phyloP scores from a whole-genome alignment of 495 filamentous ascomycete species.

The Hyaloscypha hepaticicola region DNA sequence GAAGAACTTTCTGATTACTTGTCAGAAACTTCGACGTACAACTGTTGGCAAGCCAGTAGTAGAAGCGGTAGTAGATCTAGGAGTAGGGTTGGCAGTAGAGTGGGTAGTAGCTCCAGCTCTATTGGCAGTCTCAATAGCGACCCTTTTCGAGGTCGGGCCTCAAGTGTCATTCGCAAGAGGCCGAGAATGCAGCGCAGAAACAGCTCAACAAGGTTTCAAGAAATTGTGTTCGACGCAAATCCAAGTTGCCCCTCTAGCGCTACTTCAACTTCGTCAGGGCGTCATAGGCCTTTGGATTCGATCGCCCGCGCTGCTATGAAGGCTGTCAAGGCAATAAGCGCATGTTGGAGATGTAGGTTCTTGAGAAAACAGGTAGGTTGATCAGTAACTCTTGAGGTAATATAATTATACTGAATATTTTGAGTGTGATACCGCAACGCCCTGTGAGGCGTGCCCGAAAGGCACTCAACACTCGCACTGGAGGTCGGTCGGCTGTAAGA shows the following conservation, averaged over 20 bases:
- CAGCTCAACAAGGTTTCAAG: slow-evolving; percentile 9
- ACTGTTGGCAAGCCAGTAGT: neutral
- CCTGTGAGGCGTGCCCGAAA: slow-evolving; percentile 36
- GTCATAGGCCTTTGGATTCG: slow-evolving; percentile 2
- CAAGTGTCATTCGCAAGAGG: neutral
- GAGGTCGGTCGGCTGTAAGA: slow-evolving; percentile 37
- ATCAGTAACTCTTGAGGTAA: neutral
- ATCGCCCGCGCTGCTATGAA: slow-evolving; percentile 17
- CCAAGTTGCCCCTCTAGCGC: neutral
- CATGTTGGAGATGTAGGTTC: slow-evolving; percentile 40
- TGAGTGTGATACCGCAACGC: slow-evolving; percentile 35
- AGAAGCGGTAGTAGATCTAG: neutral
- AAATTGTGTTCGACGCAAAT: slow-evolving; percentile 15
- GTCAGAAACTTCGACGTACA: neutral
- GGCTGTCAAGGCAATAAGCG: slow-evolving; percentile 28
- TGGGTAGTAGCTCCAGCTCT: slow-evolving; percentile 10
- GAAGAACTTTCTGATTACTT: neutral
- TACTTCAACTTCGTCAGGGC: slow-evolving; percentile 1
- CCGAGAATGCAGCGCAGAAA: neutral
- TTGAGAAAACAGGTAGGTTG: slow-evolving; percentile 37
- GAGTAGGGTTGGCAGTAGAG: neutral
- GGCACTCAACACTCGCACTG: slow-evolving; percentile 34
- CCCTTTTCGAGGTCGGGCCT: neutral
- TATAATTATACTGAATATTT: neutral
- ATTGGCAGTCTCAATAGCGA: slow-evolving; percentile 6